phyloP scores from a whole-genome alignment of 164 flowering plant species.

The Stephania cephalantha region DNA sequence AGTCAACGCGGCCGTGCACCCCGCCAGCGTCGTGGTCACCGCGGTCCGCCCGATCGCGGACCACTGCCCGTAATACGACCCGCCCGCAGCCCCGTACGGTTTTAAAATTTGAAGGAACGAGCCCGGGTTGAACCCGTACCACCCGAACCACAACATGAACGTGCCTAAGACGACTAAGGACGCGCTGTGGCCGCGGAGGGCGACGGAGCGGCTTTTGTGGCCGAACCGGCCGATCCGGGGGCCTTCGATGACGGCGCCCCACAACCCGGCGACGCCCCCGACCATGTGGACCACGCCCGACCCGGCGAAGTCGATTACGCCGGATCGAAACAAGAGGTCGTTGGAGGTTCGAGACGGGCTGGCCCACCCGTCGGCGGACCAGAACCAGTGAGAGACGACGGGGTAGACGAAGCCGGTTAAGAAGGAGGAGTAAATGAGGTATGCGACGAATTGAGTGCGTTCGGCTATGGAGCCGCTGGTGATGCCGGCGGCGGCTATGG shows the following conservation, averaged over 20 bases:
- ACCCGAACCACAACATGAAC: conserved; percentile 72
- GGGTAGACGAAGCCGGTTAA: conserved; percentile 78
- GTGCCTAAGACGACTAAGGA: conserved; percentile 66
- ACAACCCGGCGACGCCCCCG: conserved; percentile 66
- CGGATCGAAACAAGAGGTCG: conserved; percentile 42
- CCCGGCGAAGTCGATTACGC: conserved; percentile 73
- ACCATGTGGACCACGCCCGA: conserved; percentile 78
- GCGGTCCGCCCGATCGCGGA: conserved; percentile 64
- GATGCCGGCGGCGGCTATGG: conserved; percentile 85
- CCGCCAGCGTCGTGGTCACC: conserved; percentile 71
- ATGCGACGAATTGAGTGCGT: conserved; percentile 73
- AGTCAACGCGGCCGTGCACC: conserved; percentile 59
- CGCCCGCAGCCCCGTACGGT: conserved; percentile 22
- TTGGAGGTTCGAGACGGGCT: conserved; percentile 23
- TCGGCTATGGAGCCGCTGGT: conserved; percentile 78
- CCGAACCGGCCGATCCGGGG: conserved; percentile 68
- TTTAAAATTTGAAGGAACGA: conserved; percentile 44
- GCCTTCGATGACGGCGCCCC: conserved; percentile 75
- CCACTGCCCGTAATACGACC: conserved; percentile 58
- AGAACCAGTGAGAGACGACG: conserved; percentile 71
- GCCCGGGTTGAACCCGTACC: conserved; percentile 87
- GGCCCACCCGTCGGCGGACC: conserved; percentile 78
- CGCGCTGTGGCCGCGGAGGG: conserved; percentile 62
- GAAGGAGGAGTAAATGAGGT: conserved; percentile 58
- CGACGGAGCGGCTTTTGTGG: conserved; percentile 35